Base-by-base conservation (phyloP, 2,329 filamentous ascomycete species). In the Cordyceps tenuipes region DNA sequence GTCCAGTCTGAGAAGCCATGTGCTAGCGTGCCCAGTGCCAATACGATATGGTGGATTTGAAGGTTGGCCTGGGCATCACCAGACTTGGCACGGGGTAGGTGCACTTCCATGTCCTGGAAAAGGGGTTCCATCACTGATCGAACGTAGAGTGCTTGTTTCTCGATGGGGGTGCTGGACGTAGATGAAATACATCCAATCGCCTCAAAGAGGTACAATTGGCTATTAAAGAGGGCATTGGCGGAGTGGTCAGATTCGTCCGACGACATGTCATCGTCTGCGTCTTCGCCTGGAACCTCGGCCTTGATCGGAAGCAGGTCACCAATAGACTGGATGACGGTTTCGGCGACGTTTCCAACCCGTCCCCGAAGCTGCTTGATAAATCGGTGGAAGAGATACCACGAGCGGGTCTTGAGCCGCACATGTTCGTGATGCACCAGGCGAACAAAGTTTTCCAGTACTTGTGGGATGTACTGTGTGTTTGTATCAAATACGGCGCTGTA, bases 381-480 rank as follows among this genome's bases (percentile, higher is more conserved):
- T 29, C 92, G 89, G 67, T 92, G 89, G 76, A 99, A 97, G 1
- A 99, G 83, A 72, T 97, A 99, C 94, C 94, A 99, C 0, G 94
- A 96, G 62, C 94, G 85, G 7, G 88, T 89, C 68, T 91, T 90
- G 64, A 99, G 89, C 67, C 91, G 90, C 62, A 90, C 83, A 68
- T 96, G 89, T 39, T 88, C 83, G 69, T 96, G 91, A 69, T 97
- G 95, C 3, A 94, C 90, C 52, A 97, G 83, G 13, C 87, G 85
- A 50, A 99, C 90, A 72, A 99, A 97, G 69, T 88, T 91, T 68
- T 97, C 91, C 47, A 99, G 80, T 1, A 94, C 91, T 64, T 87
- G 88, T 2, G 90, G 90, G 54, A 97, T 95, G 62, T 90, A 86
- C 23, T 87, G 80, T 34, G 86, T 81, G 69, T 96, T 89, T 60